Percentiles rank a stretch among this genome's conserved stretches.
phyloP scores from a whole-genome alignment of 73 alveolate species.

The Paramecium primaurelia region DNA sequence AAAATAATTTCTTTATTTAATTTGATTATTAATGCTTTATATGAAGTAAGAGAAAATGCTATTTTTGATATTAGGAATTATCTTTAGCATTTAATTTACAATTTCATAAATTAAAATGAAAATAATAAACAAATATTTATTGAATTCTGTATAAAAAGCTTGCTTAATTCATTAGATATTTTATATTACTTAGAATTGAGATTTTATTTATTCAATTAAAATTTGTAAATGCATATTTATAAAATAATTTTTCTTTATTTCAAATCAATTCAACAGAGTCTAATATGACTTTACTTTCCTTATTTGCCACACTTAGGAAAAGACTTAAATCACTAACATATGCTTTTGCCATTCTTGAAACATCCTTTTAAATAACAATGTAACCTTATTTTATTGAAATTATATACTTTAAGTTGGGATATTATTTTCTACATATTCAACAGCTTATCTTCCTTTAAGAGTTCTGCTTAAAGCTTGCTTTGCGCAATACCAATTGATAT shows the following conservation, averaged over 20 bases:
- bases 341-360: constrained; percentile 61
- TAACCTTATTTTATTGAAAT: not conserved
- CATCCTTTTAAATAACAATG: constrained; percentile 54
- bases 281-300: constrained; percentile 46
- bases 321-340: constrained; percentile 58
- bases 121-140: too few species aligned
- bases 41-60: too few species aligned
- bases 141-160: not conserved
- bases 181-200: not conserved
- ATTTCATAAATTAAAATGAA: too few species aligned
- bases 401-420: constrained; percentile 28
- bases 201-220: not conserved
- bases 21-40: too few species aligned
- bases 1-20: too few species aligned
- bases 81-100: too few species aligned
- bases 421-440: constrained; percentile 48
- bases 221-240: not conserved
- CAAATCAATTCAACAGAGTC: constrained; percentile 53
- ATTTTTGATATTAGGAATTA: too few species aligned
- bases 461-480: constrained; percentile 52
- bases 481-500: constrained; percentile 59
- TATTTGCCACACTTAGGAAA: constrained; percentile 46
- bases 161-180: not conserved
- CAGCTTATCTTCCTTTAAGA: constrained; percentile 59
- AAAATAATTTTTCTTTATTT: not conserved